These are phyloP conservation scores for Calamus simplicifolius DNA, from an alignment of 176 grass and related monocot species.

Conservation along the genomic window DNA sequence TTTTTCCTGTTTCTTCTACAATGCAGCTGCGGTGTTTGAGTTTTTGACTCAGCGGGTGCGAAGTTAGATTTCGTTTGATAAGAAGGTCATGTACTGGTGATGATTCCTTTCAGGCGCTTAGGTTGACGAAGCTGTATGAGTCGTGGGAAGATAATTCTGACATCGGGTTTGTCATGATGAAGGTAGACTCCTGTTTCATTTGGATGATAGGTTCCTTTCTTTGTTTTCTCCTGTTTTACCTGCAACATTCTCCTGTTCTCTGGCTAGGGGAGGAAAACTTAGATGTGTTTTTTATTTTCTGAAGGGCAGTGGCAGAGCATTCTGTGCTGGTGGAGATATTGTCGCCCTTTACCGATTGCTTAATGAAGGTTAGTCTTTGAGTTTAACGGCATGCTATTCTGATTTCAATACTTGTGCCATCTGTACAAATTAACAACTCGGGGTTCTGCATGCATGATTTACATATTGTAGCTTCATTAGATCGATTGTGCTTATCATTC, in stretches of 20 bases:
- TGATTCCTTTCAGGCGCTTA: slow-evolving; percentile 40
- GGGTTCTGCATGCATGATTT: slow-evolving; percentile 3
- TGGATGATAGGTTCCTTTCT: neutral
- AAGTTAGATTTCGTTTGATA: slow-evolving; percentile 8
- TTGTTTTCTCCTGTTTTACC: neutral
- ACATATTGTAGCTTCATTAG: neutral
- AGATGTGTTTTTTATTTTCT: too few relatives aligned
- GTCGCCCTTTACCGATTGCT: too few relatives aligned
- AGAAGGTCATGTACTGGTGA: neutral
- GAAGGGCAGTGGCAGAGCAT: too few relatives aligned
- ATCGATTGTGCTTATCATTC: neutral
- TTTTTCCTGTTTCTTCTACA: neutral
- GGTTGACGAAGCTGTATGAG: slow-evolving; percentile 77
- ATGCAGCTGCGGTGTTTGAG: neutral
- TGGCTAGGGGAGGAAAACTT: too few relatives aligned
- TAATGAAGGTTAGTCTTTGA: too few relatives aligned
- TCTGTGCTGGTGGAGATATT: too few relatives aligned
- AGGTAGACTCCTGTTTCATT: slow-evolving; percentile 46
- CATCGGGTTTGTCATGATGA: slow-evolving; percentile 95
- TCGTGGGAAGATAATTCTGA: slow-evolving; percentile 93
- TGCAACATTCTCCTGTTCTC: too few relatives aligned
- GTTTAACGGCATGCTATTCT: too few relatives aligned
- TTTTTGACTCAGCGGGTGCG: neutral
- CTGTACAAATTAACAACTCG: too few relatives aligned
- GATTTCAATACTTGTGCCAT: too few relatives aligned